Evolutionary conservation across 2,329 filamentous ascomycete species (phyloP).

Genomic region (Arthrobotrys sphaeroides): DNA sequence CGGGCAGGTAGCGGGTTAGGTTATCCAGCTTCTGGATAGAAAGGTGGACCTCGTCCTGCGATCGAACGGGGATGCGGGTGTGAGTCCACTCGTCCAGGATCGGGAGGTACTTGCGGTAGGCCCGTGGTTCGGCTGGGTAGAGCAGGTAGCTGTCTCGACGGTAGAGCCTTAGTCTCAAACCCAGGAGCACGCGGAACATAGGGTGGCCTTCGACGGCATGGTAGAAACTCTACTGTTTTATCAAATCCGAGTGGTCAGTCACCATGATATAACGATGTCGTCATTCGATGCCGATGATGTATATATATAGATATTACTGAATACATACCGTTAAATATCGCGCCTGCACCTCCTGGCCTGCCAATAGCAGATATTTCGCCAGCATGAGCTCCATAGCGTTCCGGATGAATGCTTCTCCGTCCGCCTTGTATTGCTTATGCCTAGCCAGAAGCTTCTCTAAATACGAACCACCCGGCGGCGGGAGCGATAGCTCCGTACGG

Average conservation of each 20-base stretch:
- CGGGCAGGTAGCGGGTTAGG: background rate
- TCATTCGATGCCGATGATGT: background rate
- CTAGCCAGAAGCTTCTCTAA: too few species aligned
- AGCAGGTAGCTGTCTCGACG: background rate
- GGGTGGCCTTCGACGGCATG: background rate
- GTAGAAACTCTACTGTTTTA: conserved; percentile 5
- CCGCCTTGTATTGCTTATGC: too few species aligned
- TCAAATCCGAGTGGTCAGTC: background rate
- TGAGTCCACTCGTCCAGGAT: background rate
- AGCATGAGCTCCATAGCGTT: background rate
- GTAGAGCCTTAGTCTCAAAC: background rate
- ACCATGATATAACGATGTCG: background rate
- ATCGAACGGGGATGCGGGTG: background rate
- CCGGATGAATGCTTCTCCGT: background rate
- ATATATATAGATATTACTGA: background rate
- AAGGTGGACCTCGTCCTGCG: background rate
- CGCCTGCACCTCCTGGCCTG: background rate
- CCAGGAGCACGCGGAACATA: background rate
- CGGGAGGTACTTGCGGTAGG: background rate
- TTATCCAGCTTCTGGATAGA: background rate
- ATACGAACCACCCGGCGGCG: too few species aligned
- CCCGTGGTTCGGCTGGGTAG: background rate
- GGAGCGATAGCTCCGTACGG: too few species aligned
- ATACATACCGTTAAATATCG: background rate
- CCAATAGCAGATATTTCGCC: background rate